These are phyloP conservation scores for Rubroboletus satanas DNA, from an alignment of 768 basidiomycete species.

Conservation along the genomic window DNA sequence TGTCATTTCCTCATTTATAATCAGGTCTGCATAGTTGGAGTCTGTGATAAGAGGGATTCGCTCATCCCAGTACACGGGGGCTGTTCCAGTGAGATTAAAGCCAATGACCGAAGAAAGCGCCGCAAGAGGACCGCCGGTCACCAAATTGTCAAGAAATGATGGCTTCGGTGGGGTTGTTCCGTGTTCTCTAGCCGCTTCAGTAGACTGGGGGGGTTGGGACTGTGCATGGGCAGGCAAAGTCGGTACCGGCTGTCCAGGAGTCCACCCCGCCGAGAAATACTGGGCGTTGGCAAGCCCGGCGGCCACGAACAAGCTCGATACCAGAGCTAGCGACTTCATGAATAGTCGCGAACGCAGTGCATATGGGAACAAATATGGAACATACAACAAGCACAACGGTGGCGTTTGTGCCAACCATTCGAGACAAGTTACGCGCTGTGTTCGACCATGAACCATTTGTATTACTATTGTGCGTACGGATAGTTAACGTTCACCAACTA, in stretches of 20 bases:
- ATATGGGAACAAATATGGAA: background rate
- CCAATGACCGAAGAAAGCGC: conserved; percentile 55
- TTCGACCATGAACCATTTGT: background rate
- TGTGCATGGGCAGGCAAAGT: conserved; percentile 17
- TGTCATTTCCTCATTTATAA: conserved; percentile 65
- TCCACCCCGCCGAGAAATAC: conserved; percentile 82
- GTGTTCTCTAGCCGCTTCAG: conserved; percentile 25
- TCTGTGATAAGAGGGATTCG: conserved; percentile 80
- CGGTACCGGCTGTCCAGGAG: conserved; percentile 59
- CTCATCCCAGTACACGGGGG: conserved; percentile 54
- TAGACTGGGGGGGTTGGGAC: conserved; percentile 20
- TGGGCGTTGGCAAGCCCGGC: conserved; percentile 45
- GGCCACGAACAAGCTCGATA: conserved; percentile 28
- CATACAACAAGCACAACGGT: background rate
- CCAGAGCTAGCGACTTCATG: conserved; percentile 50
- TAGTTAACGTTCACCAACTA: background rate
- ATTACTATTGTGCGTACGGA: background rate
- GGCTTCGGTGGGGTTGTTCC: conserved; percentile 10
- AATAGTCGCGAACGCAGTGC: background rate
- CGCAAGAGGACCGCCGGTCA: conserved; percentile 53
- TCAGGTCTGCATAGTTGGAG: conserved; percentile 67
- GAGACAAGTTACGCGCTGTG: background rate
- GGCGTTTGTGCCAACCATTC: background rate
- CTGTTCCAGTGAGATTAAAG: conserved; percentile 63
- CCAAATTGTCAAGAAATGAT: conserved; percentile 32